A percentile compares a stretch with the other conserved stretches of the same genome.
These are phyloP conservation scores for Oryza officinalis DNA, from an alignment of 176 grass and related monocot species.

Conservation along the genomic window DNA sequence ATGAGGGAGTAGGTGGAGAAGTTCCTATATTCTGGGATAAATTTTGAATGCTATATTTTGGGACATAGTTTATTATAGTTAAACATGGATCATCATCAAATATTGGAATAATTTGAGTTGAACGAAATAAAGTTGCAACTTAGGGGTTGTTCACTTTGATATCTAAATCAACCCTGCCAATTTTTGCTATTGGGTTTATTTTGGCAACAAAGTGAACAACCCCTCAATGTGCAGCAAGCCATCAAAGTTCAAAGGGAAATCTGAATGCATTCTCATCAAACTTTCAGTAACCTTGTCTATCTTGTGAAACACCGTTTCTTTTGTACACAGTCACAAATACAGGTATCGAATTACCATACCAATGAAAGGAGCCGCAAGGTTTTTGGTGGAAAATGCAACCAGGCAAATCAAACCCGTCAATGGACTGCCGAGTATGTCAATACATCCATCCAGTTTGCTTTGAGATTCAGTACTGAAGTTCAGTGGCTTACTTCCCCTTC, in stretches of 20 bases:
- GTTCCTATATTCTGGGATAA: too few relatives aligned
- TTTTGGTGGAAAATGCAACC: slow-evolving; percentile 52
- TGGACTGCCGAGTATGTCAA: slow-evolving; percentile 42
- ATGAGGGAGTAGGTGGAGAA: too few relatives aligned
- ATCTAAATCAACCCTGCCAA: too few relatives aligned
- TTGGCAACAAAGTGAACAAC: too few relatives aligned
- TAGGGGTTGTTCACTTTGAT: too few relatives aligned
- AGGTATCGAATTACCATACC: not conserved
- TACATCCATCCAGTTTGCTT: not conserved
- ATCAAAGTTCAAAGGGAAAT: not conserved
- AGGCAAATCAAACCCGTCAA: slow-evolving; percentile 36
- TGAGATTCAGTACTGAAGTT: not conserved
- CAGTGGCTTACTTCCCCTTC: not conserved
- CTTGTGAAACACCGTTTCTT: not conserved
- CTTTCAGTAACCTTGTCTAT: not conserved
- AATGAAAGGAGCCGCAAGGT: slow-evolving; percentile 32
- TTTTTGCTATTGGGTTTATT: too few relatives aligned
- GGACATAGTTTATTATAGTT: not conserved
- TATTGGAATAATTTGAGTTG: not conserved
- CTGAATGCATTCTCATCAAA: not conserved
- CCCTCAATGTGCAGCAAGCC: not conserved
- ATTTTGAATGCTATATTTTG: too few relatives aligned
- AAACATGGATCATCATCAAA: not conserved
- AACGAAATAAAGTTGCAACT: not conserved
- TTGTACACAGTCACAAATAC: slow-evolving; percentile 23